phyloP scores from a whole-genome alignment of 352 stramenopile species.

The Pythium apleroticum region DNA sequence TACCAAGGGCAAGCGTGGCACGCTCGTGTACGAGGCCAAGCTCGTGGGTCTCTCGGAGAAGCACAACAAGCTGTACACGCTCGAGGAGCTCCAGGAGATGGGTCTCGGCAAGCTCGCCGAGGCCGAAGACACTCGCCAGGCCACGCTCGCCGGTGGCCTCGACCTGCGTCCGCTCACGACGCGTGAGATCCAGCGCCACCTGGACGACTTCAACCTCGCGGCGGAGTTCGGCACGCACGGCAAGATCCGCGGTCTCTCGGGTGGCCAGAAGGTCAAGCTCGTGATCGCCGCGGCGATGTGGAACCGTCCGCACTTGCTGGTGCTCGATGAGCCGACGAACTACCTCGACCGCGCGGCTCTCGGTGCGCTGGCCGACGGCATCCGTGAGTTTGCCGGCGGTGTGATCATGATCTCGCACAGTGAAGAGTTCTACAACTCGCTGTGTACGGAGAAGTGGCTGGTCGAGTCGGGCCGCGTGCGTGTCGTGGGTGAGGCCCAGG shows the following conservation, averaged over 20 bases:
- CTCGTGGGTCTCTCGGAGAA: slow-evolving; percentile 74
- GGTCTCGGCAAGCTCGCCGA: slow-evolving; percentile 63
- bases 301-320: slow-evolving; percentile 84
- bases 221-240: slow-evolving; percentile 80
- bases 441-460: slow-evolving; percentile 78
- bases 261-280: slow-evolving; percentile 82
- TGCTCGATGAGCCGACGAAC: slow-evolving; percentile 89
- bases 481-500: slow-evolving; percentile 69
- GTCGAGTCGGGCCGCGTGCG: slow-evolving; percentile 62
- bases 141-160: slow-evolving; percentile 50
- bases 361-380: slow-evolving; percentile 59
- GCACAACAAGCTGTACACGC: slow-evolving; percentile 68
- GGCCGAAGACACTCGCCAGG: slow-evolving; percentile 64
- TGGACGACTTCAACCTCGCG: slow-evolving; percentile 69
- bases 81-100: slow-evolving; percentile 70
- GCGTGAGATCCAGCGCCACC: slow-evolving; percentile 70
- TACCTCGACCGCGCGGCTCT: slow-evolving; percentile 78
- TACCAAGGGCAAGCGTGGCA: slow-evolving; percentile 68
- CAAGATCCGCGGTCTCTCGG: slow-evolving; percentile 77
- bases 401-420: slow-evolving; percentile 85
- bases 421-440: slow-evolving; percentile 81
- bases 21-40: slow-evolving; percentile 89
- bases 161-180: slow-evolving; percentile 66
- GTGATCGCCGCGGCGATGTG: slow-evolving; percentile 80
- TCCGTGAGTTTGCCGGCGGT: slow-evolving; percentile 67